Conservation (phyloP, 2,329 filamentous ascomycete genomes). For the Chaetomium strumarium region DNA sequence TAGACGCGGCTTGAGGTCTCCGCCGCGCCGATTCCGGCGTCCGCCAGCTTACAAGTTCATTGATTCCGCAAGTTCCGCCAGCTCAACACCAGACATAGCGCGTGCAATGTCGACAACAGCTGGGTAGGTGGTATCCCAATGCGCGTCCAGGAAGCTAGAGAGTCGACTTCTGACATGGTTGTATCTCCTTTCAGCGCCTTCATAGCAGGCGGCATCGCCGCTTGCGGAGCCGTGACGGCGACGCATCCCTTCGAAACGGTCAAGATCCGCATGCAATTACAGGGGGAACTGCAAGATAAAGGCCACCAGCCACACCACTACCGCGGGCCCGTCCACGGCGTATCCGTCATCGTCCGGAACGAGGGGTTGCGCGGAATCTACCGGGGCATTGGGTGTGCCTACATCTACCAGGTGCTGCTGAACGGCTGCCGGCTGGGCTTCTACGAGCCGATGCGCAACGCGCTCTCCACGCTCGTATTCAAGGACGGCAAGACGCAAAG, state of each 20-base stretch:
- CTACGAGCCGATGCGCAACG: slow-evolving; percentile 86
- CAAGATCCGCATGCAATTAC: slow-evolving; percentile 95
- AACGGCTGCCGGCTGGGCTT: slow-evolving; percentile 96
- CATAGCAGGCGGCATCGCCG: slow-evolving; percentile 91
- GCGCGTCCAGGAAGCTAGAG: background rate
- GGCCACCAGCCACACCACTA: slow-evolving; percentile 82
- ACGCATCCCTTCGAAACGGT: slow-evolving; percentile 98
- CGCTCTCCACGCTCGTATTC: slow-evolving; percentile 63
- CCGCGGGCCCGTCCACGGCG: slow-evolving; percentile 83
- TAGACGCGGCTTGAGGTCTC: background rate
- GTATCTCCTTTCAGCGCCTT: slow-evolving; percentile 60
- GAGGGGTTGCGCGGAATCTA: slow-evolving; percentile 83
- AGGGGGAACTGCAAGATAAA: slow-evolving; percentile 89
- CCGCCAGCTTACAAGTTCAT: background rate
- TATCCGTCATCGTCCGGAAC: slow-evolving; percentile 82
- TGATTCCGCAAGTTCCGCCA: background rate
- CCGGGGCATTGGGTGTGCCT: slow-evolving; percentile 84
- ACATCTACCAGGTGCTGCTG: slow-evolving; percentile 91
- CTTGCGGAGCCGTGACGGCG: slow-evolving; percentile 93
- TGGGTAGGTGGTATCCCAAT: slow-evolving; percentile 30
- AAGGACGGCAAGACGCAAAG: slow-evolving; percentile 71
- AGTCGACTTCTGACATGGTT: slow-evolving; percentile 18
- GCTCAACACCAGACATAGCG: background rate
- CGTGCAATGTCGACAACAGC: slow-evolving; percentile 46
- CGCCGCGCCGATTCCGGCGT: slow-evolving; percentile 7